Evolutionary conservation across 1,284 basidiomycete genomes (phyloP), one percentile per base, ranked within the genome.

Genomic region (Ceratobasidium sp.): DNA sequence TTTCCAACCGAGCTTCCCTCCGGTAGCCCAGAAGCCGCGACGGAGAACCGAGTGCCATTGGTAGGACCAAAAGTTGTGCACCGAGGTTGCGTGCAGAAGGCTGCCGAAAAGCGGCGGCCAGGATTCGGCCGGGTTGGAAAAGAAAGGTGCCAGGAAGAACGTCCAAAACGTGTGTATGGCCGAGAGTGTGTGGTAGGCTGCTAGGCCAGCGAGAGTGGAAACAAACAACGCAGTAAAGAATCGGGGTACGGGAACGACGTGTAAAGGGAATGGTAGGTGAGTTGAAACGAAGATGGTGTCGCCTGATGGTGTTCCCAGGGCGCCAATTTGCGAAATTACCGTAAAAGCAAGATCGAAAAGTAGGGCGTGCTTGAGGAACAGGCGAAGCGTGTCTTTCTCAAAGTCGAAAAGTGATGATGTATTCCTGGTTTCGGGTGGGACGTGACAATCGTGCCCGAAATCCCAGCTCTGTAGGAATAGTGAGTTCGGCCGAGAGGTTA

Each of bases 31-130:
- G 46, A 73, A 73, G 7, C 70, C 70, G 29, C 44, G 44, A 29
- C 59, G 70, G 57, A 73, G 59, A 46, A 73, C 70, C 15, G 70
- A 73, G 40, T 73, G 70, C 70, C 70, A 73, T 25, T 73, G 70
- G 29, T 62, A 62, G 1, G 70, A 73, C 70, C 70, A 73, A 34
- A 73, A 73, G 46, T 73, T 62, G 46, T 52, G 56, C 5, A 73
- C 70, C 43, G 70, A 73, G 52, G 44, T 51, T 49, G 70, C 57
- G 59, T 37, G 70, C 3, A 62, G 32, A 1, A 59, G 70, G 34
- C 25, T 64, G 8, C 57, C 70, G 40, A 73, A 73, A 44, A 73
- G 70, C 7, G 70, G 70, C 7, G 70, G 70, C 70, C 70, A 73
- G 19, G 70, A 73, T 46, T 64, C 51, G 44, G 70, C 70, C 13